A percentile compares a stretch with the other conserved stretches of the same genome.
These are phyloP conservation scores for Flaveria bidentis DNA, from an alignment of 129 eudicot species.

Conservation along the genomic window DNA sequence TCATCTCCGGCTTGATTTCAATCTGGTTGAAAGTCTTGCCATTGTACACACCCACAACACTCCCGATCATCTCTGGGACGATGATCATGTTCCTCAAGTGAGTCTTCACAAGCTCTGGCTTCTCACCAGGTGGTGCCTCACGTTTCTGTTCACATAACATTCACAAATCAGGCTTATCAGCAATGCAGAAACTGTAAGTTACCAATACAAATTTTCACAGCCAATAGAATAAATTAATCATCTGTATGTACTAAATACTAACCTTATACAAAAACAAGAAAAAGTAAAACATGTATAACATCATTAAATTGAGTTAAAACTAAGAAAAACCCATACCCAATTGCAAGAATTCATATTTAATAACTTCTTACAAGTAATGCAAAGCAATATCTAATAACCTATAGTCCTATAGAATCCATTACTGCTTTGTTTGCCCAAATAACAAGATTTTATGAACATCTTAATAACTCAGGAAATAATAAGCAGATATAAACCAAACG, in stretches of 20 bases:
- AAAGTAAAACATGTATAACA: too few relatives aligned
- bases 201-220: background rate
- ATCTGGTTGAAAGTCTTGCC: constrained; percentile 90
- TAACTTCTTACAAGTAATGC: too few relatives aligned
- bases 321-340: too few relatives aligned
- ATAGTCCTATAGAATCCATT: too few relatives aligned
- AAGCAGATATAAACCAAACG: too few relatives aligned
- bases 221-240: background rate
- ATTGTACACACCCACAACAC: constrained; percentile 88
- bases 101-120: constrained; percentile 84
- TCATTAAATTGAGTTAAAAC: too few relatives aligned
- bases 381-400: too few relatives aligned
- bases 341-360: too few relatives aligned
- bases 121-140: constrained; percentile 92
- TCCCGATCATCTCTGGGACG: constrained; percentile 96
- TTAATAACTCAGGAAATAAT: too few relatives aligned
- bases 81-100: constrained; percentile 92
- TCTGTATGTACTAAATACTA: background rate
- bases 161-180: background rate
- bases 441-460: too few relatives aligned
- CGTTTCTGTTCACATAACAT: constrained; percentile 66
- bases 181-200: background rate
- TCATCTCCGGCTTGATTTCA: constrained; percentile 95
- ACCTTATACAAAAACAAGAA: background rate
- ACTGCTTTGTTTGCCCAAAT: too few relatives aligned